A percentile compares a stretch with the other conserved stretches of the same genome.
Conservation (phyloP, 1,139 yeast genomes). For the Kodamaea ohmeri region DNA sequence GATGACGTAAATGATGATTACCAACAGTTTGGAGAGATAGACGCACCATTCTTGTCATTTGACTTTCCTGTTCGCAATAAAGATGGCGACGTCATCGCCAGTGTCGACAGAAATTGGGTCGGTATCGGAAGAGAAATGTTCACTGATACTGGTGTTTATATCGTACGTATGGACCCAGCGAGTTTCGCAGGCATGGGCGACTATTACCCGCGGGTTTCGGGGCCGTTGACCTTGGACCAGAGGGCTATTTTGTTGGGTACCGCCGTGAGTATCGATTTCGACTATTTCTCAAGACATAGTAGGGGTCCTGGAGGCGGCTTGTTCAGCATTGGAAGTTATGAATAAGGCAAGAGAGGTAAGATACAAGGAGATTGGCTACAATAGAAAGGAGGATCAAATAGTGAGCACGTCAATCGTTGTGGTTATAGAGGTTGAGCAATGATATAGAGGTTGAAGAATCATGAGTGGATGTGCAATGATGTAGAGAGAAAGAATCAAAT, state of each 20-base stretch:
- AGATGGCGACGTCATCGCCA: slow-evolving; percentile 58
- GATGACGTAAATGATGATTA: slow-evolving; percentile 47
- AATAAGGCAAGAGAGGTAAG: too few relatives aligned
- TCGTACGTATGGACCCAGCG: slow-evolving; percentile 76
- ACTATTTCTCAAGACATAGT: slow-evolving; percentile 88
- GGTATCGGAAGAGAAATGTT: slow-evolving; percentile 90
- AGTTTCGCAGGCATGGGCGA: slow-evolving; percentile 51
- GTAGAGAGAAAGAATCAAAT: too few relatives aligned
- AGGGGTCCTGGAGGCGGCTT: slow-evolving; percentile 47
- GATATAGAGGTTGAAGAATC: too few relatives aligned
- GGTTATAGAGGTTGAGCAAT: too few relatives aligned
- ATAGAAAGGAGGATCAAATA: too few relatives aligned
- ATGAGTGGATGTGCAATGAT: too few relatives aligned
- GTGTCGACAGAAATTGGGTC: slow-evolving; percentile 91
- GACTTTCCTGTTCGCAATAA: slow-evolving; percentile 75
- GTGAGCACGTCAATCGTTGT: too few relatives aligned
- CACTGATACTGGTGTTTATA: slow-evolving; percentile 92
- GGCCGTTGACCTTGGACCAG: slow-evolving; percentile 67
- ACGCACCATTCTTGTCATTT: slow-evolving; percentile 83
- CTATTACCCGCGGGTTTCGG: slow-evolving; percentile 39
- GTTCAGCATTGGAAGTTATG: slow-evolving; percentile 29
- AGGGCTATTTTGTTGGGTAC: slow-evolving; percentile 83
- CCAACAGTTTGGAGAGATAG: slow-evolving; percentile 79
- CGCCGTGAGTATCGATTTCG: slow-evolving; percentile 91
- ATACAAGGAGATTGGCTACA: too few relatives aligned